Evolutionary conservation across 768 basidiomycete species (phyloP).

Genomic region (Cystofilobasidium bisporidii): DNA sequence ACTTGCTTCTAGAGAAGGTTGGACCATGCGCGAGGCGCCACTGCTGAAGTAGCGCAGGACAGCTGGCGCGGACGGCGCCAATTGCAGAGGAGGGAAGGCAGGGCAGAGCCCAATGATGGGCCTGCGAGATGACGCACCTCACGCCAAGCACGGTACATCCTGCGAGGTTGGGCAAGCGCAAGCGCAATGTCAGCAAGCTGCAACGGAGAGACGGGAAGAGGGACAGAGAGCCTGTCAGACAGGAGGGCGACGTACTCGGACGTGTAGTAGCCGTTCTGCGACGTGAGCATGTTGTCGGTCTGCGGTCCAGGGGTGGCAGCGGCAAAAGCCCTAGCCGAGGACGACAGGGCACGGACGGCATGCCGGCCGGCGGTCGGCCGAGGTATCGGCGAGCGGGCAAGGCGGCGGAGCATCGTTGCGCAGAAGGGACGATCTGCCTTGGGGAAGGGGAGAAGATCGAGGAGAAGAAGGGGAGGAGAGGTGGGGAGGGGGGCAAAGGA

Average conservation of each 20-base stretch:
- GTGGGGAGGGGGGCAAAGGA: background rate
- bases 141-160: conserved; percentile 70
- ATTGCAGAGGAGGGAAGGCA: too few species aligned
- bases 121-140: conserved; percentile 28
- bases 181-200: too few species aligned
- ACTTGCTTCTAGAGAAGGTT: too few species aligned
- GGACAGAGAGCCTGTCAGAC: background rate
- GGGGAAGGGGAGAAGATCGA: too few species aligned
- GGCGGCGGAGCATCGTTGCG: conserved; percentile 6
- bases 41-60: too few species aligned
- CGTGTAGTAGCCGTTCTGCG: conserved; percentile 88
- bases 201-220: too few species aligned
- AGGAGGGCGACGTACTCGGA: conserved; percentile 49
- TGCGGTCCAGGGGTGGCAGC: conserved; percentile 33
- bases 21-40: too few species aligned
- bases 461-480: background rate
- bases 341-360: background rate
- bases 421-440: background rate
- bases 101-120: conserved; percentile 8
- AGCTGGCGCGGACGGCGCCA: too few species aligned
- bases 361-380: background rate
- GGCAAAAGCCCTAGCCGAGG: conserved; percentile 8
- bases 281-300: conserved; percentile 64
- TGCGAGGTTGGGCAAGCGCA: conserved; percentile 23
- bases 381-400: conserved; percentile 7